Evolutionary conservation across 2,329 filamentous ascomycete genomes (phyloP), one percentile per base, ranked within the genome.

Genomic region (Pseudocercospora fuligena): DNA sequence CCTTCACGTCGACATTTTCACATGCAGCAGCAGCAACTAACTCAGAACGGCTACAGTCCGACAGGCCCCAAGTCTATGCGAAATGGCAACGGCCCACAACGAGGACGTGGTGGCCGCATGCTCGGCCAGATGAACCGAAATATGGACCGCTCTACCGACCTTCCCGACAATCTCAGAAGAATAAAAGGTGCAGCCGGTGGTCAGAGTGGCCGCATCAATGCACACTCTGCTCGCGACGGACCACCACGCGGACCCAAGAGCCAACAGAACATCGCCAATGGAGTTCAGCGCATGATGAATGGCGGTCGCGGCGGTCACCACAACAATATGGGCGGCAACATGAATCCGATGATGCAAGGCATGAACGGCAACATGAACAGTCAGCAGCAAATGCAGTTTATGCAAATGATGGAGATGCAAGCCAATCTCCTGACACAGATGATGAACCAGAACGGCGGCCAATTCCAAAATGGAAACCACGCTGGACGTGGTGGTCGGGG

Each of bases 11-110:
- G 27, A 61, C 56, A 43, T 33, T 25, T 53, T 47, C 49, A 57
- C 21, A 59, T 59, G 59, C 57, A 56, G n/a, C 49, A 63, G 57
- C 64, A 68, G 36, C 69, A 67, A 56, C 69, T 70, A 56, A 69
- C 63, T 29, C 40, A 51, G 12, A 19, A 68, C 25, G 49, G 29
- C 49, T 40, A 66, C 75, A 97, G 94, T 76, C 95, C 95, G 9
- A 98, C 93, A 60, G 95, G 94, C 64, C 95, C 95, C 19, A 95
- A 94, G 78, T 93, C 94, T 36, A 97, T 98, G 93, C 91, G 95
- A 75, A 92, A 91, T 77, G 88, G 88, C 61, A 87, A 40, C 31
- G 62, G 80, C 77, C 62, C 80, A 74, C 66, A 76, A 66, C 76
- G 79, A 72, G 84, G 86, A 64, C 89, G 92, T 72, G 91, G 92